These are phyloP conservation scores for Helianthus annuus DNA, from an alignment of 129 eudicot genomes.

Conservation along the genomic window DNA sequence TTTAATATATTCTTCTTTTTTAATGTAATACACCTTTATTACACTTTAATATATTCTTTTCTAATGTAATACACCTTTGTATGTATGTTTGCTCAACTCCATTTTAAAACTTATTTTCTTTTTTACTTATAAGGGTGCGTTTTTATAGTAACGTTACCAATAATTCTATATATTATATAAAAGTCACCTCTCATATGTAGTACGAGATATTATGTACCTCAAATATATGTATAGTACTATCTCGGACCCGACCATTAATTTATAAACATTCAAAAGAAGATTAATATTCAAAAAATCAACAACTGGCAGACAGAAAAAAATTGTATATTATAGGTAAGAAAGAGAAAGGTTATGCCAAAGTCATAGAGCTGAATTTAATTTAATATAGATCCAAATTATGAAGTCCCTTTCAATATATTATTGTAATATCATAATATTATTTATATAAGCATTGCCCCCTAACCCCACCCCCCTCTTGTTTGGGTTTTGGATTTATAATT, in stretches of 20 bases:
- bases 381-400: conserved; percentile 11
- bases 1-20: no score
- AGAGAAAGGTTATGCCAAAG: conserved; percentile 24
- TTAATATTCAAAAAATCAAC: neutral
- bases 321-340: neutral
- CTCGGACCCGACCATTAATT: neutral
- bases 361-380: conserved; percentile 25
- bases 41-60: no score
- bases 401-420: conserved; percentile 40
- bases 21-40: no score
- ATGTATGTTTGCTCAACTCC: no score
- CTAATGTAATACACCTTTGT: no score
- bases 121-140: no score
- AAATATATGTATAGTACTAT: neutral
- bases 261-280: neutral
- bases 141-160: neutral
- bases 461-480: neutral
- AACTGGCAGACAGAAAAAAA: neutral
- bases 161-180: neutral
- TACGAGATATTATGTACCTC: no score
- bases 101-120: no score
- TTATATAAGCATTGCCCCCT: neutral
- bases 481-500: conserved; percentile 48
- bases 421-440: conserved; percentile 20
- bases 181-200: neutral